Base-by-base conservation (phyloP, 2,329 filamentous ascomycete genomes). In the Colletotrichum cordylinicola region DNA sequence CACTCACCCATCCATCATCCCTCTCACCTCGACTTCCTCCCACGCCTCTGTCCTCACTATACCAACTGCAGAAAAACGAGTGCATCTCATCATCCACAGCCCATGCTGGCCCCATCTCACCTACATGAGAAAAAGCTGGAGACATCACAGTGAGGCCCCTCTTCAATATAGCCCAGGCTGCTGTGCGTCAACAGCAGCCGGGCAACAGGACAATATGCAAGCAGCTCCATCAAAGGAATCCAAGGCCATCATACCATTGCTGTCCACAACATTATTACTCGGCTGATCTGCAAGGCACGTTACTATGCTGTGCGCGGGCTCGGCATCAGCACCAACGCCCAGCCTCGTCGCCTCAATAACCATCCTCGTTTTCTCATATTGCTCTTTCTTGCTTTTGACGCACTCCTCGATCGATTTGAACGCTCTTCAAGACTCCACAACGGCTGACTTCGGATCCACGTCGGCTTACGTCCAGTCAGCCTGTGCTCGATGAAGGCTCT, bases 221-320 rank as follows among this genome's bases (percentile, higher is more conserved):
- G 37, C 33, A 31, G 48, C 27, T 21, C 72, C 52, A 52, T 24
- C 58, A 24, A 43, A 58, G 55, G 68, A 67, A 16, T 24, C 29
- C 4, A 18, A 67, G 24, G n/a, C 33, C 8, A 74, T 69, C 48
- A 52, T 60, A 27, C 27, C 55, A 61, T 56, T 24, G 24, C 29
- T 62, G 10, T 52, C 35, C 65, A n/a, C 70, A 21, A 39, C 65
- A 62, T 58, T 18, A 48, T 65, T 52, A 15, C 64, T 68, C 65
- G 70, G 58, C 48, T 66, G 35, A 74, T 65, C 58, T 76, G 70
- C 70, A 68, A 74, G 58, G 70, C 70, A 73, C 35, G 35, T 64
- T 64, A 37, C 64, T 27, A 39, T 31, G 48, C 52, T 29, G 55
- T 58, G 43, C 27, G 43, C 52, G 71, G 18, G 37, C 52, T 37